Conservation (phyloP, 2,329 filamentous ascomycete species). For the Paecilomyces fulvus region DNA sequence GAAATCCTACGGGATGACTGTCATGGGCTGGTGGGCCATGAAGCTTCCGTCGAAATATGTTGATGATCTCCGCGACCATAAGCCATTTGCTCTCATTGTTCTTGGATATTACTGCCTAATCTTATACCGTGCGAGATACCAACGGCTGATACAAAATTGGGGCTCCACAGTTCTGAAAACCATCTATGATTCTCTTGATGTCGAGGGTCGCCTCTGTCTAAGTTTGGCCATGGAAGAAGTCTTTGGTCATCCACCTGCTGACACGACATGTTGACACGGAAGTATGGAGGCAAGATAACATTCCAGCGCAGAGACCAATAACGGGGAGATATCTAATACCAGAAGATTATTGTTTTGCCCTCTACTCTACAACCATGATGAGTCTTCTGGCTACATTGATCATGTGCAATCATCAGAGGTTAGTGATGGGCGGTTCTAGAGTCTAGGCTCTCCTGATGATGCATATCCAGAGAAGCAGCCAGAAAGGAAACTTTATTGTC, state of each 20-base stretch:
- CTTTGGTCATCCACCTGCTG: constrained; percentile 17
- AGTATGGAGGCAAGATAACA: background rate
- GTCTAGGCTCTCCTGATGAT: no score
- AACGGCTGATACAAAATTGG: constrained; percentile 62
- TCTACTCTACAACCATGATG: no score
- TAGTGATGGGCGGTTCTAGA: no score
- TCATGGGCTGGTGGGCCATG: constrained; percentile 30
- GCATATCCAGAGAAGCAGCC: no score
- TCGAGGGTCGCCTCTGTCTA: constrained; percentile 21
- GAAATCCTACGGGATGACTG: constrained; percentile 46
- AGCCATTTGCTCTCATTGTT: constrained; percentile 45
- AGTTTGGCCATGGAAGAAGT: constrained; percentile 23
- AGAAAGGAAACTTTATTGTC: background rate
- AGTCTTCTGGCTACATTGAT: no score
- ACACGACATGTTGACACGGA: constrained; percentile 1
- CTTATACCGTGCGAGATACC: constrained; percentile 48
- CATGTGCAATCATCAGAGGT: no score
- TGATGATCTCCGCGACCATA: constrained; percentile 28
- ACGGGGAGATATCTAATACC: no score
- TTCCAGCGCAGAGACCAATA: background rate
- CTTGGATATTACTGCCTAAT: constrained; percentile 53
- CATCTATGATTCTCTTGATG: constrained; percentile 33
- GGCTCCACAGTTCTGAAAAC: constrained; percentile 58
- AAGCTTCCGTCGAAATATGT: constrained; percentile 24
- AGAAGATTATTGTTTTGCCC: background rate